A percentile compares a stretch with the other conserved stretches of the same genome.
Evolutionary conservation across 2,329 filamentous ascomycete species (phyloP).

Genomic region (Ophiocordyceps camponoti-rufipedis): DNA sequence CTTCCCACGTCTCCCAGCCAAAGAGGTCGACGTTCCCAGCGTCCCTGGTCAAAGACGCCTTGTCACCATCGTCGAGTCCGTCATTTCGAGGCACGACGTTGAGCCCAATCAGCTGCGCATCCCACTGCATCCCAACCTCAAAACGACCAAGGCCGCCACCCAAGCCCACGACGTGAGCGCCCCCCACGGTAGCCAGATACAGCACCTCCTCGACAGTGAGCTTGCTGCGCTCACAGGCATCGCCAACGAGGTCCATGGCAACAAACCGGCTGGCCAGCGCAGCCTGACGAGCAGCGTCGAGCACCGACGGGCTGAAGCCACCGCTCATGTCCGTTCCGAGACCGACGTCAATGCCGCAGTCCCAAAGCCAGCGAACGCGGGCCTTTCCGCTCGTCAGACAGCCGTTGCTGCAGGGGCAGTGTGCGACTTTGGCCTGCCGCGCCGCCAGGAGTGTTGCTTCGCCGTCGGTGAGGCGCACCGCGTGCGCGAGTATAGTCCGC

Average conservation of each 20-base stretch:
- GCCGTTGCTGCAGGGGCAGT: conserved; percentile 79
- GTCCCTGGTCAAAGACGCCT: conserved; percentile 9
- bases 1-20: conserved; percentile 78
- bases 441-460: conserved; percentile 48
- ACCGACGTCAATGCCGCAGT: conserved; percentile 60
- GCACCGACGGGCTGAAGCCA: conserved; percentile 64
- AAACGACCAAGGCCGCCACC: conserved; percentile 59
- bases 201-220: conserved; percentile 73
- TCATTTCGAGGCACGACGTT: conserved; percentile 18
- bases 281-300: conserved; percentile 71
- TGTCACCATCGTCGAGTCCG: conserved; percentile 14
- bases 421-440: conserved; percentile 49
- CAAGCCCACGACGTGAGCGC: conserved; percentile 65
- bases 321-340: conserved; percentile 84
- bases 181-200: conserved; percentile 75
- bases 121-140: conserved; percentile 73
- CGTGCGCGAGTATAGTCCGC: conserved; percentile 72
- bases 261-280: conserved; percentile 59
- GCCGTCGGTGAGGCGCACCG: conserved; percentile 50
- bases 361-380: conserved; percentile 54
- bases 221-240: conserved; percentile 34
- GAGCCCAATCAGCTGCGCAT: conserved; percentile 67
- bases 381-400: conserved; percentile 66
- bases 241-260: conserved; percentile 27
- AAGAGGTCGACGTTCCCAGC: conserved; percentile 68